Percentiles rank a stretch among this genome's conserved stretches.
Conservation (phyloP, 305 asterid species). For the Petunia hybrid region DNA sequence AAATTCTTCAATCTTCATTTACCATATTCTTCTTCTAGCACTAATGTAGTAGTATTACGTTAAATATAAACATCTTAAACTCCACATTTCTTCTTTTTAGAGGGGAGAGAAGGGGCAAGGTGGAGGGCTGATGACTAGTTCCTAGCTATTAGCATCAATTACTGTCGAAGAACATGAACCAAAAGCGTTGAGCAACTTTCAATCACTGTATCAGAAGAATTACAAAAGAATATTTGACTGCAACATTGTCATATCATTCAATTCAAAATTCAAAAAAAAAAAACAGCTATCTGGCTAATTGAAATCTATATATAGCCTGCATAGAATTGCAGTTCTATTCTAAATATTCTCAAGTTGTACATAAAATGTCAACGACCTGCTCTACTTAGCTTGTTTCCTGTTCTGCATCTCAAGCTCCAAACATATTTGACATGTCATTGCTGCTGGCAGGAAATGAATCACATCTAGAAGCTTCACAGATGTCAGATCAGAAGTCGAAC, state of each 20-base stretch:
- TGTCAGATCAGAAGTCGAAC: constrained; percentile 3
- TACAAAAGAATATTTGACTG: background rate
- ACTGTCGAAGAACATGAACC: background rate
- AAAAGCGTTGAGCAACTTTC: constrained; percentile 19
- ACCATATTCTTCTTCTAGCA: background rate
- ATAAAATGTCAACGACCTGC: background rate
- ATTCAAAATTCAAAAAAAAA: background rate
- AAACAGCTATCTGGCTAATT: background rate
- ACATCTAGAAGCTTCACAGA: constrained; percentile 26
- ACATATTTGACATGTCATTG: background rate
- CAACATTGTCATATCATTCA: background rate
- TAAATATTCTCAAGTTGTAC: constrained; percentile 15
- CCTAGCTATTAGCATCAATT: background rate
- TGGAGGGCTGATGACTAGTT: too few species aligned
- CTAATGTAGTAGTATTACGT: too few species aligned
- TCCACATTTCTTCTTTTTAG: too few species aligned
- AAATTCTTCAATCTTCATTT: background rate
- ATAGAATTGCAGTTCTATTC: background rate
- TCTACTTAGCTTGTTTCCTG: constrained; percentile 7
- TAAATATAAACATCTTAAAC: background rate
- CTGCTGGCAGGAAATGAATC: constrained; percentile 24
- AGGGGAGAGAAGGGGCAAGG: too few species aligned
- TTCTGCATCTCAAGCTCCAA: background rate
- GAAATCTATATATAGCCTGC: constrained; percentile 10
- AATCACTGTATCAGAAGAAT: background rate